phyloP scores from a whole-genome alignment of 805 yeast genomes.

The Kregervanrija pseudodelftensis region DNA sequence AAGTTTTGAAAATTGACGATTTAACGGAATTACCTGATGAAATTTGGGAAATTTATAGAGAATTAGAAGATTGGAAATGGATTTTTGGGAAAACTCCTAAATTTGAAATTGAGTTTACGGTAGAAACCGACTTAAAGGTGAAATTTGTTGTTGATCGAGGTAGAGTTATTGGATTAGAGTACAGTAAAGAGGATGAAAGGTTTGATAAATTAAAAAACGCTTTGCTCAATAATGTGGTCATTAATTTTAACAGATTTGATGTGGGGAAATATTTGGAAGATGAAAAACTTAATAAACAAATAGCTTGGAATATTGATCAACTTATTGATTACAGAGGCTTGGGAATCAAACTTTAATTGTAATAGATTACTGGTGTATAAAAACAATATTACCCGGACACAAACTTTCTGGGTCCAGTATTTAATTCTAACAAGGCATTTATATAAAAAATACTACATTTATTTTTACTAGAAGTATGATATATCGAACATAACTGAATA shows the following conservation, averaged over 20 bases:
- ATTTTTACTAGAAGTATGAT: too few species aligned
- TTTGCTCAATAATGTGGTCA: constrained; percentile 3
- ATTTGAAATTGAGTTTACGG: constrained; percentile 51
- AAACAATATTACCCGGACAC: too few species aligned
- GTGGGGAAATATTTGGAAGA: constrained; percentile 12
- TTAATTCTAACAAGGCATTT: too few species aligned
- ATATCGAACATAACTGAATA: too few species aligned
- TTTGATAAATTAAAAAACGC: constrained; percentile 10
- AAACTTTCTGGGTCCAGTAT: too few species aligned
- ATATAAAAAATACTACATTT: too few species aligned
- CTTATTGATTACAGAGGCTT: constrained; percentile 9
- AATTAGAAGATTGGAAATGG: constrained; percentile 64
- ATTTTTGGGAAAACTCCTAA: constrained; percentile 68
- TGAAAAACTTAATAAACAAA: constrained; percentile 7
- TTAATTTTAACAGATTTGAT: constrained; percentile 16
- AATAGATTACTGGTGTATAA: too few species aligned
- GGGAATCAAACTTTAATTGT: constrained; percentile 1
- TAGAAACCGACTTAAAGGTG: constrained; percentile 27
- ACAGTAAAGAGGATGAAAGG: constrained; percentile 10
- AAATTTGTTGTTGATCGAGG: constrained; percentile 49
- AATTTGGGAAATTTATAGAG: constrained; percentile 31
- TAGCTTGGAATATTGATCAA: constrained; percentile 26
- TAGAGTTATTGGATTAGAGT: constrained; percentile 8
- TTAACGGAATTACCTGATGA: constrained; percentile 28
- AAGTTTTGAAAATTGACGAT: constrained; percentile 20